A percentile compares a stretch with the other conserved stretches of the same genome.
Conservation (phyloP, 768 basidiomycete species). For the Steccherinum ochraceum region DNA sequence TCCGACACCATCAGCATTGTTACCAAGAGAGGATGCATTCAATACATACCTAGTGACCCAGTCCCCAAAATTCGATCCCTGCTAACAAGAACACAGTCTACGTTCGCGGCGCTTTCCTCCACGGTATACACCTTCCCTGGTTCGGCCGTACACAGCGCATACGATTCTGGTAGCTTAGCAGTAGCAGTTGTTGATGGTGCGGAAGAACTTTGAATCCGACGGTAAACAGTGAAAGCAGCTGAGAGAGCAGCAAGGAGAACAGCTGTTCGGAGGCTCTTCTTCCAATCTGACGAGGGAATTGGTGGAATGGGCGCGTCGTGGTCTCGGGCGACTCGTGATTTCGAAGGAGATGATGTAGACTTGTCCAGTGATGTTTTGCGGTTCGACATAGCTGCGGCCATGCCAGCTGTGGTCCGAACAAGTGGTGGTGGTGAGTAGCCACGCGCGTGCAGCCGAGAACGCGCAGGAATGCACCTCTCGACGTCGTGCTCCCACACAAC, state of each 20-base stretch:
- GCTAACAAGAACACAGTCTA: constrained; percentile 56
- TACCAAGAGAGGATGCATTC: too few species aligned
- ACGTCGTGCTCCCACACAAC: too few species aligned
- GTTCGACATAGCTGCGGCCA: too few species aligned
- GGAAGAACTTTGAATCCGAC: not conserved
- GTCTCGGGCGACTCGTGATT: too few species aligned
- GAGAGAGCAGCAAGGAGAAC: not conserved
- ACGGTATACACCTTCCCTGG: constrained; percentile 63
- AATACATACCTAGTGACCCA: constrained; percentile 42
- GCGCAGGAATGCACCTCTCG: too few species aligned
- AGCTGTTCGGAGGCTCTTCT: not conserved
- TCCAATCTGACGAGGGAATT: not conserved
- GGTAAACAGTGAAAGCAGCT: not conserved
- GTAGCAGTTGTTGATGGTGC: not conserved
- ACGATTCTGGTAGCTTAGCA: constrained; percentile 24
- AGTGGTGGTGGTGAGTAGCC: too few species aligned
- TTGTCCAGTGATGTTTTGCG: too few species aligned
- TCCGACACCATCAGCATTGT: too few species aligned
- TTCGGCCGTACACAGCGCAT: constrained; percentile 50
- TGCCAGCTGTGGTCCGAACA: too few species aligned
- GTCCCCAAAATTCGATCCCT: constrained; percentile 39
- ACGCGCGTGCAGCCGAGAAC: too few species aligned
- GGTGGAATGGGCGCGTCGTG: too few species aligned
- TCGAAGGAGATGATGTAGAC: too few species aligned
- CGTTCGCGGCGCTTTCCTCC: constrained; percentile 30